Evolutionary conservation across 31 red algal species (phyloP).

Genomic region (Porphyra umbilicalis): DNA sequence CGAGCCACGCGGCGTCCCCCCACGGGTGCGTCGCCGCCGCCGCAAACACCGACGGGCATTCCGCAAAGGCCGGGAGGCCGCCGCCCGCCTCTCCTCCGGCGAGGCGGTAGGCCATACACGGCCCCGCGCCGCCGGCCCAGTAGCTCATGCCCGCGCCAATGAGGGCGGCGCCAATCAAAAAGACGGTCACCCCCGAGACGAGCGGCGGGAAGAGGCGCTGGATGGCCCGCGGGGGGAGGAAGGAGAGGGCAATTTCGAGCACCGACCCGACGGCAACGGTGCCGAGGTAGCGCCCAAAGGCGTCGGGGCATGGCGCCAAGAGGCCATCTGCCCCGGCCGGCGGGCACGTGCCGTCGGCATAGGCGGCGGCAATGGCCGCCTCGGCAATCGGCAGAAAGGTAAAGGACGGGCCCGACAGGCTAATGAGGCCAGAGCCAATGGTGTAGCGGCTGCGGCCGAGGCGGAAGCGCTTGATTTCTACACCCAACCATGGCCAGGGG

Average conservation of each 20-base stretch:
- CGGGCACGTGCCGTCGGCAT: conserved; percentile 14
- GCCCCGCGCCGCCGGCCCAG: conserved; percentile 50
- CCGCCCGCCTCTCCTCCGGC: not conserved
- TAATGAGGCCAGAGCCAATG: conserved; percentile 53
- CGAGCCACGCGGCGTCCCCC: conserved; percentile 46
- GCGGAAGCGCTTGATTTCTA: conserved; percentile 43
- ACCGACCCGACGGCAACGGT: conserved; percentile 52
- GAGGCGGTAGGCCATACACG: not conserved
- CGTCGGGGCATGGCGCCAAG: conserved; percentile 38
- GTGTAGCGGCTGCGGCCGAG: conserved; percentile 41
- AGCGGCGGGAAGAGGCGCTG: conserved; percentile 44
- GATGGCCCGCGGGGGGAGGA: conserved; percentile 29
- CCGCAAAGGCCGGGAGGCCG: not conserved
- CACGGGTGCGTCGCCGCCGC: conserved; percentile 11
- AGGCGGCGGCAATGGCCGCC: conserved; percentile 23
- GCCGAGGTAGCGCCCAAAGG: conserved; percentile 52
- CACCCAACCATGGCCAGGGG: too few relatives aligned
- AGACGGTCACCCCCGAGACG: conserved; percentile 42
- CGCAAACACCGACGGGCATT: conserved; percentile 12
- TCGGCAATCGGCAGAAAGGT: conserved; percentile 51
- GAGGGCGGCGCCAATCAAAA: conserved; percentile 47
- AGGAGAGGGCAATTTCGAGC: conserved; percentile 40
- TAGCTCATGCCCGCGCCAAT: conserved; percentile 16
- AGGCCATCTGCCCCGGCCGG: not conserved
- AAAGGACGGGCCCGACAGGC: conserved; percentile 52